Conservation (phyloP, 495 filamentous ascomycete genomes). For the Neurospora intermedia region DNA sequence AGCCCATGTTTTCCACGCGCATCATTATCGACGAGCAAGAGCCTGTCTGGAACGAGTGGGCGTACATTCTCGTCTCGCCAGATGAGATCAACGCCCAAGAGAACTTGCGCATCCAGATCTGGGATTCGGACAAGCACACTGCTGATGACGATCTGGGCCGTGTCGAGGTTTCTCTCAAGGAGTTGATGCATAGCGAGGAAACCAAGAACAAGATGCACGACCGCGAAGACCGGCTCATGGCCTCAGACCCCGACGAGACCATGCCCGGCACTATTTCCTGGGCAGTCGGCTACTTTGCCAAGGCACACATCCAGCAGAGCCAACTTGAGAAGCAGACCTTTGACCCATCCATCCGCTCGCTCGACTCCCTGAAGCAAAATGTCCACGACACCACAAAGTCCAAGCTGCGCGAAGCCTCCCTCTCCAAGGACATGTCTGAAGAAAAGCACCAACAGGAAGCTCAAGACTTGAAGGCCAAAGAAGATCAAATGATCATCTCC, state of each 20-base stretch:
- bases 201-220: conserved; percentile 45
- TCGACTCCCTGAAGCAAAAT: conserved; percentile 42
- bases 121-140: conserved; percentile 58
- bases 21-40: conserved; percentile 53
- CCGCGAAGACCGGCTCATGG: conserved; percentile 48
- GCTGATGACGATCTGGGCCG: conserved; percentile 66
- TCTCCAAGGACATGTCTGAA: conserved; percentile 31
- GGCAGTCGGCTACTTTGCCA: conserved; percentile 62
- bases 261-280: conserved; percentile 63
- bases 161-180: conserved; percentile 54
- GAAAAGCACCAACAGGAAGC: conserved; percentile 52
- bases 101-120: conserved; percentile 53
- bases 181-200: conserved; percentile 44
- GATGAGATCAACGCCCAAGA: conserved; percentile 67
- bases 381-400: conserved; percentile 39
- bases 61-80: conserved; percentile 51
- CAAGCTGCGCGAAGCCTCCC: conserved; percentile 51
- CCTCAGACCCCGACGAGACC: conserved; percentile 46
- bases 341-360: conserved; percentile 35
- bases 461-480: conserved; percentile 45
- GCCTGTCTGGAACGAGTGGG: conserved; percentile 59
- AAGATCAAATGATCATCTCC: conserved; percentile 45
- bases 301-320: conserved; percentile 43
- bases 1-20: conserved; percentile 51
- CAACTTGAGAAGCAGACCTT: conserved; percentile 46